A percentile compares a stretch with the other conserved stretches of the same genome.
Evolutionary conservation across 176 grass and related monocot genomes (phyloP).

Genomic region (Echinochloa phyllopogon): DNA sequence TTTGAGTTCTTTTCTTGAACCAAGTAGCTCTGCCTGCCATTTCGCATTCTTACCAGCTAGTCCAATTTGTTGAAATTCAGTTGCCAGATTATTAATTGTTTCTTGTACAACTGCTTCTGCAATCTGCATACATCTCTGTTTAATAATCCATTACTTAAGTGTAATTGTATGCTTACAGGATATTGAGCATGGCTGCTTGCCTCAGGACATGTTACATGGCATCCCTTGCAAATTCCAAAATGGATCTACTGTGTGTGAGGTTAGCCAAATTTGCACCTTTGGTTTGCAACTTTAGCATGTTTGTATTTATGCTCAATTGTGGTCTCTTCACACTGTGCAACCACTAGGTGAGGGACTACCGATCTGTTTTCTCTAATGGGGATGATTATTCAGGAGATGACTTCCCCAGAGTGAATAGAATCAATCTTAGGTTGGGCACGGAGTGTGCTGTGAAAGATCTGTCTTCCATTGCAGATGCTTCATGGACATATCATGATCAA

Average conservation of each 20-base stretch:
- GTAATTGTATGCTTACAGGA: constrained; percentile 46
- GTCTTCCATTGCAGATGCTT: constrained; percentile 48
- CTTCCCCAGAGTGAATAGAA: constrained; percentile 53
- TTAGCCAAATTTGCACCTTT: constrained; percentile 15
- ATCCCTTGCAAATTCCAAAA: constrained; percentile 56
- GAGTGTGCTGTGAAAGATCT: constrained; percentile 54
- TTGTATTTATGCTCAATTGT: constrained; percentile 34
- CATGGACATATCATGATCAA: constrained; percentile 57
- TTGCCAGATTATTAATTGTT: neutral
- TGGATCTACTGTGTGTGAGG: constrained; percentile 66
- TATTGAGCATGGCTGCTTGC: constrained; percentile 66
- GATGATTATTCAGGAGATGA: constrained; percentile 48
- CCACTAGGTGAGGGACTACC: constrained; percentile 60
- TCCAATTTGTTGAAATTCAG: neutral
- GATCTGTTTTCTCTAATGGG: constrained; percentile 47
- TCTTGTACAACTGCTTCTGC: neutral
- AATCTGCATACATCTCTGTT: neutral
- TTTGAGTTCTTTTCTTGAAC: neutral
- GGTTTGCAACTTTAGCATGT: neutral
- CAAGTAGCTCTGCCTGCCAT: neutral
- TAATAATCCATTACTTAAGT: neutral
- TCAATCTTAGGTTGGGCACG: constrained; percentile 55
- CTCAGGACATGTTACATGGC: constrained; percentile 50
- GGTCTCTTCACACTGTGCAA: constrained; percentile 36
- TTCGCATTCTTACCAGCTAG: neutral